phyloP scores from a whole-genome alignment of 1,139 yeast species.

The Yamadazyma sp. region DNA sequence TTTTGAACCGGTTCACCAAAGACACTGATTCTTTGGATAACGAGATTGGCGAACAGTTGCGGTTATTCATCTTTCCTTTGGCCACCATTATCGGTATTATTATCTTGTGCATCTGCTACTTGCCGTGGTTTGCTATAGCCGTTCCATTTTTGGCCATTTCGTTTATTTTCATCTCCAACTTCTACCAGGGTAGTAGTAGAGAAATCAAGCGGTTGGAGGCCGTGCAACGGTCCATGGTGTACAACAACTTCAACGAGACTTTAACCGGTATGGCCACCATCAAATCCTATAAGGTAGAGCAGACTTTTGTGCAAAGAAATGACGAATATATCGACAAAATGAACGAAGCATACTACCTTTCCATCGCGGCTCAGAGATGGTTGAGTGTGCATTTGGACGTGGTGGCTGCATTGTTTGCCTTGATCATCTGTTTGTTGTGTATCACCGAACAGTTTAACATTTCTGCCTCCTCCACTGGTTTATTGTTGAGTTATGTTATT shows the following conservation, averaged over 20 bases:
- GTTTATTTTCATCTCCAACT: conserved; percentile 37
- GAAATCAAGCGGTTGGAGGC: conserved; percentile 49
- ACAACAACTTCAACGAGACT: conserved; percentile 47
- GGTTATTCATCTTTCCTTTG: conserved; percentile 41
- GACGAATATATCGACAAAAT: conserved; percentile 36
- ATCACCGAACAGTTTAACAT: conserved; percentile 41
- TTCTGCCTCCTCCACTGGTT: conserved; percentile 45
- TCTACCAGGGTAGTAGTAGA: conserved; percentile 44
- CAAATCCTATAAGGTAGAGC: conserved; percentile 35
- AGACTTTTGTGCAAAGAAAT: conserved; percentile 33
- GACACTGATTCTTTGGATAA: conserved; percentile 50
- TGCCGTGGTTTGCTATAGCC: conserved; percentile 49
- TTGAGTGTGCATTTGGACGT: conserved; percentile 42
- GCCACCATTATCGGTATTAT: conserved; percentile 43
- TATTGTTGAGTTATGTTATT: conserved; percentile 42
- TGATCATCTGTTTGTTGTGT: conserved; percentile 41
- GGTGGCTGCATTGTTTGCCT: conserved; percentile 38
- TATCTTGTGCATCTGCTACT: conserved; percentile 42
- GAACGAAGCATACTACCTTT: conserved; percentile 45
- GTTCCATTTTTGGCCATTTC: conserved; percentile 31
- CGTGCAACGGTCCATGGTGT: conserved; percentile 44
- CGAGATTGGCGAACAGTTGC: conserved; percentile 46
- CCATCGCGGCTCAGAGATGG: conserved; percentile 49
- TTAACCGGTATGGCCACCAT: conserved; percentile 47
- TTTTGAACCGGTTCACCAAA: conserved; percentile 55